Evolutionary conservation across 1,139 yeast species (phyloP).

Genomic region (Hemisphaericaspora subhashii): DNA sequence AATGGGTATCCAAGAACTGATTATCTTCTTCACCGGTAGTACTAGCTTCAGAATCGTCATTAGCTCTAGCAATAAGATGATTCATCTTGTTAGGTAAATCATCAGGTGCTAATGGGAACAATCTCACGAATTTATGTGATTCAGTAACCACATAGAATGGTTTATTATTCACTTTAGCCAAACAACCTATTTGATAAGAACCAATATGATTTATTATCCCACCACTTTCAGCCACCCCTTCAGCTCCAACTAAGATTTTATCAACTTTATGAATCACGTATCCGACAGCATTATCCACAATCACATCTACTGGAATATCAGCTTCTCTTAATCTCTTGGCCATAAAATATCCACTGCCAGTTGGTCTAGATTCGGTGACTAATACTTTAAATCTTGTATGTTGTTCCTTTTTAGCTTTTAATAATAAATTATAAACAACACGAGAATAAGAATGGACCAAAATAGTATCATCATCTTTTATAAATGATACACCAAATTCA

Average conservation of each 20-base stretch:
- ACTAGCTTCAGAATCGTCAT: slow-evolving; percentile 19
- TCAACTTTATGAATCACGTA: slow-evolving; percentile 88
- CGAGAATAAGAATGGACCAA: slow-evolving; percentile 92
- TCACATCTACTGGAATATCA: slow-evolving; percentile 89
- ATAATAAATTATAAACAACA: slow-evolving; percentile 76
- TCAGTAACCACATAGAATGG: slow-evolving; percentile 96
- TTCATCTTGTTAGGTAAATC: slow-evolving; percentile 69
- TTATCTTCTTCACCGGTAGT: slow-evolving; percentile 26
- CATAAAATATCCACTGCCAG: slow-evolving; percentile 76
- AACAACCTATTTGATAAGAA: slow-evolving; percentile 89
- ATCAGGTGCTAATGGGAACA: slow-evolving; percentile 91
- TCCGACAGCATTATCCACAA: slow-evolving; percentile 94
- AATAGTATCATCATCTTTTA: slow-evolving; percentile 88
- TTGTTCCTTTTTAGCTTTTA: slow-evolving; percentile 68
- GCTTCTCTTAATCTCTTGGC: slow-evolving; percentile 65
- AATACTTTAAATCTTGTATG: slow-evolving; percentile 84
- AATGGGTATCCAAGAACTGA: slow-evolving; percentile 38
- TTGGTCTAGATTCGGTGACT: slow-evolving; percentile 91
- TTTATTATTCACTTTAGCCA: slow-evolving; percentile 86
- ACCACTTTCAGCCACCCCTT: slow-evolving; percentile 98
- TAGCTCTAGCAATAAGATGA: slow-evolving; percentile 31
- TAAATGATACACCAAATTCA: slow-evolving; percentile 81
- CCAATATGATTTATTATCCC: slow-evolving; percentile 97
- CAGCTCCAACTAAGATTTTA: slow-evolving; percentile 95
- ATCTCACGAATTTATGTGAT: slow-evolving; percentile 91